Conservation (phyloP, 805 yeast species). For the Isabelozyma gotoi region DNA sequence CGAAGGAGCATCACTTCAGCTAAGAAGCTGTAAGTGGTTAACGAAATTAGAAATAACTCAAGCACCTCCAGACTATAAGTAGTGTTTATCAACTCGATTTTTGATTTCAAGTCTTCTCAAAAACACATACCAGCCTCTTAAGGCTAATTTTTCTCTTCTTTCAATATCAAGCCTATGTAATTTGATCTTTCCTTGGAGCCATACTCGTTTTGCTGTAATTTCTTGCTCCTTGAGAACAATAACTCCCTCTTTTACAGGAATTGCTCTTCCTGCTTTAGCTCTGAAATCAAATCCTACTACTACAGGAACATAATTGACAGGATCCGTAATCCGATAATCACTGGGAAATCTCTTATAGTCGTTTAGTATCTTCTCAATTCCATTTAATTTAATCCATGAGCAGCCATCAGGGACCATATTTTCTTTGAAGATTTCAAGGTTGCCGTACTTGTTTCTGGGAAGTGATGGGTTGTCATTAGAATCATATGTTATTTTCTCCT, state of each 20-base stretch:
- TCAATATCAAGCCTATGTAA: slow-evolving; percentile 3
- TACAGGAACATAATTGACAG: slow-evolving; percentile 26
- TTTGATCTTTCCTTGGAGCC: slow-evolving; percentile 21
- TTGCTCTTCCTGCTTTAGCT: slow-evolving; percentile 19
- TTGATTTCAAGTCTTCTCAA: slow-evolving; percentile 16
- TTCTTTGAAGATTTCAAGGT: slow-evolving; percentile 26
- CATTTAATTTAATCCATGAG: slow-evolving; percentile 22
- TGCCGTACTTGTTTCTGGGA: slow-evolving; percentile 31
- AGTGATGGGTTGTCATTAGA: slow-evolving; percentile 7
- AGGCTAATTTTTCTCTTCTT: slow-evolving; percentile 3
- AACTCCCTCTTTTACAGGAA: slow-evolving; percentile 29
- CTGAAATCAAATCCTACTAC: slow-evolving; percentile 28
- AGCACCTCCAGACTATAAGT: slow-evolving; percentile 36
- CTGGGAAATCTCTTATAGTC: slow-evolving; percentile 8
- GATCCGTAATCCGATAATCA: slow-evolving; percentile 5
- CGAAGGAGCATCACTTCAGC: slow-evolving; percentile 22
- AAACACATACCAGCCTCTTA: slow-evolving; percentile 12
- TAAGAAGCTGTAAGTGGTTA: slow-evolving; percentile 7
- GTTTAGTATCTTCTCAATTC: slow-evolving; percentile 18
- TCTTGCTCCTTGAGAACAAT: slow-evolving; percentile 18
- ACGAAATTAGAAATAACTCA: slow-evolving; percentile 18
- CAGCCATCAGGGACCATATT: slow-evolving; percentile 32
- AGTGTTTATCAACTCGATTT: slow-evolving; percentile 10
- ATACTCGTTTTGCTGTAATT: slow-evolving; percentile 17
- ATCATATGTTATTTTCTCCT: slow-evolving; percentile 5